Percentiles rank a stretch among this genome's conserved stretches.
Evolutionary conservation across 345 rosid genomes (phyloP).

Genomic region (Bruguiera sexangula): DNA sequence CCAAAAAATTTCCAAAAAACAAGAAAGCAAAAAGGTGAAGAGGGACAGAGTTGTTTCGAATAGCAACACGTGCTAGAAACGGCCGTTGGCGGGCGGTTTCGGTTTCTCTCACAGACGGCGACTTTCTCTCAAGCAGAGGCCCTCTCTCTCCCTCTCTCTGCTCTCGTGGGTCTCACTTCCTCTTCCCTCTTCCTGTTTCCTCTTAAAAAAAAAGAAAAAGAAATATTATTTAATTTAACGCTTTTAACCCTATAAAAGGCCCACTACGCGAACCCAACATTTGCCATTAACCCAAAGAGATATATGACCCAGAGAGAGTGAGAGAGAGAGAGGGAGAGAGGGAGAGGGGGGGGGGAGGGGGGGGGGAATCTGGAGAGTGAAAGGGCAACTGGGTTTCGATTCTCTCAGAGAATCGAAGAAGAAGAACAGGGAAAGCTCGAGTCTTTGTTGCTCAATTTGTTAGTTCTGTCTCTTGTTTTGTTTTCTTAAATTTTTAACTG

Average conservation of each 20-base stretch:
- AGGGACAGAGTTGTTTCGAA: neutral
- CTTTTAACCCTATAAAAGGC: neutral
- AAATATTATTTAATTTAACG: too few species aligned
- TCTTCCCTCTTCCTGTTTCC: neutral
- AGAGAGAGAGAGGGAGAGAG: neutral
- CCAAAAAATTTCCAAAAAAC: neutral
- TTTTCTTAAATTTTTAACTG: neutral
- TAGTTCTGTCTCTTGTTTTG: neutral
- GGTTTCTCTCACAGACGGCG: neutral
- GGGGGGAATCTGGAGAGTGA: neutral
- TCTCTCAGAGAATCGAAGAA: neutral
- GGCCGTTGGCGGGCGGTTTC: conserved; percentile 19
- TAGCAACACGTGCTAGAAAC: conserved; percentile 21
- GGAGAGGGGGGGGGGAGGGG: neutral
- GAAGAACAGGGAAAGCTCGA: neutral
- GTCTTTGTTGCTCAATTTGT: neutral
- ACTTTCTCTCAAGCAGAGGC: neutral
- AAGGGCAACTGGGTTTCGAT: neutral
- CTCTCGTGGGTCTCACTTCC: neutral
- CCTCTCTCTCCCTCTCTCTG: neutral
- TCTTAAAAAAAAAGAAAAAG: neutral
- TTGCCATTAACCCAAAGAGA: neutral
- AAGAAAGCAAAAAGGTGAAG: neutral
- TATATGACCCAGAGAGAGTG: neutral
- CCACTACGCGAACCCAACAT: neutral